Percentiles rank a stretch among this genome's conserved stretches.
Evolutionary conservation across 116 monocot species (phyloP).

Genomic region (Thalassia testudinum): DNA sequence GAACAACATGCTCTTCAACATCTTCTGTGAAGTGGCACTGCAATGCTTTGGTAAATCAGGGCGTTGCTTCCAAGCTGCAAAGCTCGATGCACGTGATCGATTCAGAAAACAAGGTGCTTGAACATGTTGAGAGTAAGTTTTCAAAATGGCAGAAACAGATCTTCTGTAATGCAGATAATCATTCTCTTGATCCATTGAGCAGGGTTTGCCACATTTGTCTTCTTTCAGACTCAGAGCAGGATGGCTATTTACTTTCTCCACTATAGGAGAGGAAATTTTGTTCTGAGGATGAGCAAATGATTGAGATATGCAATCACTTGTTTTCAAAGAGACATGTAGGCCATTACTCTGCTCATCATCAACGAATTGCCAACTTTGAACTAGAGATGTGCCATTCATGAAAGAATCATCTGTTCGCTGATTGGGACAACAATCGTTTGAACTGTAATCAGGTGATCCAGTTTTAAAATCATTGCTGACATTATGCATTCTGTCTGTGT

Average conservation of each 20-base stretch:
- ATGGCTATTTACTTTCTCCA: constrained; percentile 2
- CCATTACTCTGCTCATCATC: constrained; percentile 25
- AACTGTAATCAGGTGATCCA: constrained; percentile 11
- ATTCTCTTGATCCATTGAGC: constrained; percentile 20
- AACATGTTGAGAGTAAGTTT: constrained; percentile 6
- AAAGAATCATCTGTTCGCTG: constrained; percentile 11
- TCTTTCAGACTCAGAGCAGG: constrained; percentile 8
- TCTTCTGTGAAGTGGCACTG: constrained; percentile 18
- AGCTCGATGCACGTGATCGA: constrained; percentile 23
- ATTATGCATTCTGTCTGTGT: neutral
- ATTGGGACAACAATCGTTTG: constrained; percentile 1
- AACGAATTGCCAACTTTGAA: constrained; percentile 12
- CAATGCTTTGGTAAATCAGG: neutral
- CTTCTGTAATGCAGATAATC: constrained; percentile 31
- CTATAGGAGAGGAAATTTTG: constrained; percentile 13
- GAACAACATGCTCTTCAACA: constrained; percentile 53
- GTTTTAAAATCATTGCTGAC: constrained; percentile 3
- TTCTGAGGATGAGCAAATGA: constrained; percentile 7
- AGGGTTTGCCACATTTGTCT: constrained; percentile 10
- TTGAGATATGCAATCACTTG: constrained; percentile 12
- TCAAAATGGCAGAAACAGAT: constrained; percentile 27
- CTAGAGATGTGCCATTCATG: constrained; percentile 10
- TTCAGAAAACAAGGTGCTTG: constrained; percentile 1
- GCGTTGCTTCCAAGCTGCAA: constrained; percentile 25
- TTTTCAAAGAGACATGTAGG: constrained; percentile 16